phyloP scores from a whole-genome alignment of 345 rosid species.

The Eucalyptus regnans region DNA sequence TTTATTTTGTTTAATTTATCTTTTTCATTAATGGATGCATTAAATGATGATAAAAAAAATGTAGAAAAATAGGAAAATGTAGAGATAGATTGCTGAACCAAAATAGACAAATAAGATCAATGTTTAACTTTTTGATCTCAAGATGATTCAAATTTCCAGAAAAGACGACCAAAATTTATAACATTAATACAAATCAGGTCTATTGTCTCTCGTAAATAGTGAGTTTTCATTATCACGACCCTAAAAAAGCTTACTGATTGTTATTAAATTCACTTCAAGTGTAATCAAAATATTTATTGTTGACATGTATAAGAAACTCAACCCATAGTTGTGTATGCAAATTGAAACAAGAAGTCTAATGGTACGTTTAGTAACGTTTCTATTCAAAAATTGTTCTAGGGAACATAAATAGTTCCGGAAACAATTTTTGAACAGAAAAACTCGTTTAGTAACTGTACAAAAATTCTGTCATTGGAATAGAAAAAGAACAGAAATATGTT shows the following conservation, averaged over 20 bases:
- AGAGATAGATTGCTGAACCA: background rate
- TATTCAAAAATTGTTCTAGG: too few species aligned
- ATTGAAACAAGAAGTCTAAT: background rate
- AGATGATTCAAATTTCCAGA: background rate
- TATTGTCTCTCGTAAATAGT: rapidly evolving
- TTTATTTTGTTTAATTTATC: background rate
- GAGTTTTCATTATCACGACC: background rate
- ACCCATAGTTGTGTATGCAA: background rate
- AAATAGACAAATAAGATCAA: background rate
- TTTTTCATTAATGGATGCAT: background rate
- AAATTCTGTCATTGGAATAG: too few species aligned
- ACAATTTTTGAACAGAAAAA: too few species aligned
- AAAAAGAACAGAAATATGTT: too few species aligned
- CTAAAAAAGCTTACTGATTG: background rate
- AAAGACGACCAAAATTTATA: background rate
- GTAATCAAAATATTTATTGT: background rate
- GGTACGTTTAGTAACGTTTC: too few species aligned
- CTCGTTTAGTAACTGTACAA: too few species aligned
- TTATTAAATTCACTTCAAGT: background rate
- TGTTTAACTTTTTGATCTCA: background rate
- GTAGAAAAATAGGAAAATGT: background rate
- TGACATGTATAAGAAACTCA: background rate
- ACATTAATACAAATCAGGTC: background rate
- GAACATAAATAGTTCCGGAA: too few species aligned
- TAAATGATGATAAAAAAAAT: background rate